Base-by-base conservation (phyloP, 768 basidiomycete species). In the Collybia sordida region DNA sequence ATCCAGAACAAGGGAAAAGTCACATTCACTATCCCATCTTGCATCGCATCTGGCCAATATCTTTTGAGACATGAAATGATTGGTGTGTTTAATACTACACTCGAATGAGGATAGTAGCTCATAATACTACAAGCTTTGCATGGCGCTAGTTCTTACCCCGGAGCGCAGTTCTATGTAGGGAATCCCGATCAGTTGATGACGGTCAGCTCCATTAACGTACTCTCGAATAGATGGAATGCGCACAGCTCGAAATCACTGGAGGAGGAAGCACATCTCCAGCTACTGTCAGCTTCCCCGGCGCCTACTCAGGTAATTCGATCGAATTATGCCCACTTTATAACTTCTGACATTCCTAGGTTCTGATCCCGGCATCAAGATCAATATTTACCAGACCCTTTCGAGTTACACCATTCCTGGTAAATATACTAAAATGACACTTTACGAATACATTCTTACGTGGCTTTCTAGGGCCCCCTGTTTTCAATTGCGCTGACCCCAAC, bases 141-240 rank as follows among this genome's bases (percentile, higher is more conserved):
- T 53, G 73, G 61, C 12, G 78, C 76, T 0, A 47, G 54, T 5
- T 67, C 55, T 15, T 81, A 80, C 56, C 79, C 78, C 31, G 81
- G 81, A 31, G 81, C 82, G 18, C 80, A 82, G 51, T 69, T 83
- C 67, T 83, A 81, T 56, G 79, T 76, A 49, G 46, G 69, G 62
- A 31, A 27, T 44, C 51, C 39, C 11, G 14, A 38, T 18, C 11
- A 15, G 39, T 18, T 27, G 12, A 56, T 39, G 15, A 14, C n/a
- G 34, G 17, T 31, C 38, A 15, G 17, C 6, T 43, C 11, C 25
- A 6, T 40, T 22, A 42, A 37, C 21, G 37, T 4, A 38, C 11
- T 11, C 4, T 24, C 11, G 35, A 45, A 31, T 44, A 78, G 73
- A 75, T 78, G 73, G 72, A 72, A 47, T 79, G 78, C 47, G 77